Base-by-base conservation (phyloP, 164 flowering plant species). In the Magnolia kwangsiensis region DNA sequence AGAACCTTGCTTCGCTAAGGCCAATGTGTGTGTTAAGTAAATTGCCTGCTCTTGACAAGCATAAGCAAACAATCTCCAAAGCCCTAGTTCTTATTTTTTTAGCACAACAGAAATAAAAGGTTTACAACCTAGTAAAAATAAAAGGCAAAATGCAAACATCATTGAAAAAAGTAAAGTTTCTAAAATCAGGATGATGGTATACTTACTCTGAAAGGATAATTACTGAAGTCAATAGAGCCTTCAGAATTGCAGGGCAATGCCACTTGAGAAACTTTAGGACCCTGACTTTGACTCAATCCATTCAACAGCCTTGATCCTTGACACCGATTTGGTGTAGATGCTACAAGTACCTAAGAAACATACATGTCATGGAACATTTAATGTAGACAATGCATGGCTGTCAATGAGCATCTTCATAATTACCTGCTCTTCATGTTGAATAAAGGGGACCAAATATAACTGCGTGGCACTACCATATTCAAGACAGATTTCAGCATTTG, bases 391-490 rank as follows among this genome's bases (percentile, higher is more conserved):
- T 37, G 3, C 31, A 23, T 31, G n/a, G 78, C 58, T n/a, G 16
- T 7, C 7, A 71, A 24, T 2, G 51, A 45, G 37, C 23, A 21
- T 7, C 68, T n/a, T 50, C 19, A 63, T 21, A 75, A 16, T 31
- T 82, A 90, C 99, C 84, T 91, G 97, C 80, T 96, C 97, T 78
- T 88, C 91, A 21, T 87, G 96, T 51, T 81, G 92, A 76, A 89
- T 78, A 66, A 81, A 84, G 67, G 99, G 99, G 67, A 92, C 94
- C 84, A 96, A 75, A 84, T 89, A 96, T 50, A 96, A 79, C 67
- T 92, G 97, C 64, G 98, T 94, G 23, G 89, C 94, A 86, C 93
- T 92, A 75, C 98, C 99, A 87, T 90, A 96, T 86, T 96, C 99
- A 84, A 94, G 96, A 83, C 91, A 91, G 69, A 94, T 50, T 74